Evolutionary conservation across 257 asterid genomes (phyloP).

Genomic region (Rauvolfia tetraphylla): DNA sequence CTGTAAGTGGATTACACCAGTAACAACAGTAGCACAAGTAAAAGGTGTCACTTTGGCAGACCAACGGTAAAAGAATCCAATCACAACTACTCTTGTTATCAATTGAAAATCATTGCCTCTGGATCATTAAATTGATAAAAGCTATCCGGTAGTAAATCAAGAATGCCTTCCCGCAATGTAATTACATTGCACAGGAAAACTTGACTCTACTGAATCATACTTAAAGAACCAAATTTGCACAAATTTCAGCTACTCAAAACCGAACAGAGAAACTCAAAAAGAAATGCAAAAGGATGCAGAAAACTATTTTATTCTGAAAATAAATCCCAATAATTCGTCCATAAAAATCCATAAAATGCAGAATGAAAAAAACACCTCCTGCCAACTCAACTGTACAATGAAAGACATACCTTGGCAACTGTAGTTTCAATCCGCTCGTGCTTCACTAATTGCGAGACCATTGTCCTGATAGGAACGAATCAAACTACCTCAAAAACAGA

Average conservation of each 20-base stretch:
- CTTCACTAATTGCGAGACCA: constrained; percentile 92
- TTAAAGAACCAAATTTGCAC: not conserved
- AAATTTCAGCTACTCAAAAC: not conserved
- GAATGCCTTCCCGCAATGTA: not conserved
- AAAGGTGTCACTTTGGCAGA: constrained; percentile 1
- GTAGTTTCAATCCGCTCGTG: constrained; percentile 96
- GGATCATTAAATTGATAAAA: not conserved
- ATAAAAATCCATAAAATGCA: not conserved
- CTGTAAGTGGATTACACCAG: not conserved
- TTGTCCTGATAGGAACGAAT: constrained; percentile 47
- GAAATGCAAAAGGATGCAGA: not conserved
- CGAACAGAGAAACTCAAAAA: not conserved
- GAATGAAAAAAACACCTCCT: not conserved
- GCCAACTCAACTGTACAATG: not conserved
- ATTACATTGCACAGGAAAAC: not conserved
- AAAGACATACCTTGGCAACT: constrained; percentile 61
- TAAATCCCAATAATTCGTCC: constrained; percentile 14
- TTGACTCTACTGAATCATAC: too few relatives aligned
- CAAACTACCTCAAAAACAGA: not conserved
- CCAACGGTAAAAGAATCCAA: not conserved
- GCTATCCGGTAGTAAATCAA: too few relatives aligned
- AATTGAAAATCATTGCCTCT: not conserved
- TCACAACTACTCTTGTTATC: not conserved
- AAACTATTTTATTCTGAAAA: too few relatives aligned
- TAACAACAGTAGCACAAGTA: not conserved